Conservation (phyloP, 495 filamentous ascomycete species). For the Penicillium manginii region DNA sequence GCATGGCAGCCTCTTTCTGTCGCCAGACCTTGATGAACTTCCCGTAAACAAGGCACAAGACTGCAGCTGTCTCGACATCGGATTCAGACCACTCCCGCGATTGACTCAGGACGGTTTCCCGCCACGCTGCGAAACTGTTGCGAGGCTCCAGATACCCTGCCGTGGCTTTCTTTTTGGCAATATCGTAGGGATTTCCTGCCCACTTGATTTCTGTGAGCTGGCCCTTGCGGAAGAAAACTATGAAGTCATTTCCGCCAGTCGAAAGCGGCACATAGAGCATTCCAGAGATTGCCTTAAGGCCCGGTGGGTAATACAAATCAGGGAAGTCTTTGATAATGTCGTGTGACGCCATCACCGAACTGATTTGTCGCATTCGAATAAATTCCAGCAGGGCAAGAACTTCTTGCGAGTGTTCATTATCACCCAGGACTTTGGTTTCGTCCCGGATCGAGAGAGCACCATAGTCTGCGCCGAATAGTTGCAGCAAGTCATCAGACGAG, state of each 20-base stretch:
- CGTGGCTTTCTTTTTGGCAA: conserved; percentile 44
- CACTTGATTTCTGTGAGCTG: conserved; percentile 82
- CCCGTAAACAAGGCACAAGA: conserved; percentile 88
- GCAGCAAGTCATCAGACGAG: conserved; percentile 83
- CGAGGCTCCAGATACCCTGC: conserved; percentile 39
- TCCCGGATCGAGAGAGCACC: conserved; percentile 83
- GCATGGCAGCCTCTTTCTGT: conserved; percentile 84
- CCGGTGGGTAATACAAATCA: conserved; percentile 78
- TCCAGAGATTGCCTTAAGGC: conserved; percentile 79
- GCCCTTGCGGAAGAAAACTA: conserved; percentile 86
- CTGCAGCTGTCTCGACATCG: conserved; percentile 82
- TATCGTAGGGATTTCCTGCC: conserved; percentile 94
- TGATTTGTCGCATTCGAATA: conserved; percentile 73
- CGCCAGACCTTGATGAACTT: conserved; percentile 93
- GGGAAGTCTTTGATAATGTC: conserved; percentile 81
- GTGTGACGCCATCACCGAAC: conserved; percentile 77
- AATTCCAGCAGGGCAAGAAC: conserved; percentile 86
- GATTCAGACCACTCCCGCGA: conserved; percentile 52
- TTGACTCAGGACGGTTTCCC: conserved; percentile 40
- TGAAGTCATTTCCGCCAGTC: conserved; percentile 78
- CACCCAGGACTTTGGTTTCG: conserved; percentile 86
- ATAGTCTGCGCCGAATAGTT: conserved; percentile 86
- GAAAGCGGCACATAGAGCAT: conserved; percentile 84
- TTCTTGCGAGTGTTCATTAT: conserved; percentile 77
- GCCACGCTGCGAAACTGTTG: conserved; percentile 40